Percentiles rank a stretch among this genome's conserved stretches.
phyloP scores from a whole-genome alignment of 768 basidiomycete genomes.

The Suillus hirtellus region DNA sequence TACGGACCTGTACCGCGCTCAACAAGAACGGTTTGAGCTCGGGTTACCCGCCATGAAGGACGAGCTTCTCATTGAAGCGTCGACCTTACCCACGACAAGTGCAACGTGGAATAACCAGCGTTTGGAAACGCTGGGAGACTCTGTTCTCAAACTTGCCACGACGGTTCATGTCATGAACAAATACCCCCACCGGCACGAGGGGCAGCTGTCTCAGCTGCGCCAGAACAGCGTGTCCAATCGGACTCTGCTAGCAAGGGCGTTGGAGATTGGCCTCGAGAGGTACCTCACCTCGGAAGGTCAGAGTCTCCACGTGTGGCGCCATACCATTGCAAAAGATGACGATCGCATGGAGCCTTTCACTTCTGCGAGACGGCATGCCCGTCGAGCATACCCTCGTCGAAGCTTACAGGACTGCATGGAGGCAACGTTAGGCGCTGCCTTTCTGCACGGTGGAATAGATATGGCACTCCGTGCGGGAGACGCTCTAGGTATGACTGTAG shows the following conservation, averaged over 20 bases:
- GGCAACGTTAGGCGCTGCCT: constrained; percentile 77
- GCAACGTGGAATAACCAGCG: constrained; percentile 80
- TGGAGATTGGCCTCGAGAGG: constrained; percentile 58
- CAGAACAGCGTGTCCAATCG: constrained; percentile 68
- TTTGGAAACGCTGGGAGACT: constrained; percentile 85
- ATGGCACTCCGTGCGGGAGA: constrained; percentile 67
- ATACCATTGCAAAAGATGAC: constrained; percentile 41
- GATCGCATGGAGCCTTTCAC: constrained; percentile 33
- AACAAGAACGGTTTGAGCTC: constrained; percentile 50
- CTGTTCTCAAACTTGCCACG: constrained; percentile 73
- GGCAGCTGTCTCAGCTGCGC: constrained; percentile 70
- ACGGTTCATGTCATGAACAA: constrained; percentile 78
- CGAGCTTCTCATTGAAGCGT: constrained; percentile 65
- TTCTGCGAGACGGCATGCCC: constrained; percentile 32
- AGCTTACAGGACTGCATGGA: constrained; percentile 90
- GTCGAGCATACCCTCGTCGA: constrained; percentile 58
- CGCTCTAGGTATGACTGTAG: constrained; percentile 68
- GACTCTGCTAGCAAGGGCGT: constrained; percentile 66
- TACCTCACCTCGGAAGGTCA: constrained; percentile 63
- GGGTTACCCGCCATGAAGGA: constrained; percentile 60
- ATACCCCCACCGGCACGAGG: constrained; percentile 79
- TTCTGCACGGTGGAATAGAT: constrained; percentile 67
- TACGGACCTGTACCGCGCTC: constrained; percentile 64
- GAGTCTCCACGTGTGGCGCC: constrained; percentile 60
- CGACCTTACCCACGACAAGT: constrained; percentile 67